phyloP scores from a whole-genome alignment of 176 grass and related monocot genomes.

The Aegilops sharonensis region DNA sequence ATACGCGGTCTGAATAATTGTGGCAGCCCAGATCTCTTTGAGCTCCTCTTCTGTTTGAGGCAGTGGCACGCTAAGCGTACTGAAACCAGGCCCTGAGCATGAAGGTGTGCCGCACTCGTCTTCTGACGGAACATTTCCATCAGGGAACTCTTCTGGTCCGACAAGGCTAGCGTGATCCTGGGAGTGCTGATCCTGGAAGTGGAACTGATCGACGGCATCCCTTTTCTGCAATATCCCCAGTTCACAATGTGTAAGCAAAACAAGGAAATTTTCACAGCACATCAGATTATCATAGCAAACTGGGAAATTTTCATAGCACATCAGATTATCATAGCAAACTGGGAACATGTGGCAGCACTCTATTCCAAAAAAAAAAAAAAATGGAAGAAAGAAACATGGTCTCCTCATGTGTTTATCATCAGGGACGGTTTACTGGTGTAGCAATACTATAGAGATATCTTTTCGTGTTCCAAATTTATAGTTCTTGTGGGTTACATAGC shows the following conservation, averaged over 20 bases:
- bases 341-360: background rate
- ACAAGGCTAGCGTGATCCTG: slow-evolving; percentile 21
- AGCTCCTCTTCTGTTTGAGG: slow-evolving; percentile 52
- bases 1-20: slow-evolving; percentile 82
- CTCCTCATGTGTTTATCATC: background rate
- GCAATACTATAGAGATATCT: background rate
- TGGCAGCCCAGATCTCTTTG: slow-evolving; percentile 68
- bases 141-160: slow-evolving; percentile 33
- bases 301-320: no score
- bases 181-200: slow-evolving; percentile 36
- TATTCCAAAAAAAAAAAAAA: background rate
- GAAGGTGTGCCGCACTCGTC: slow-evolving; percentile 26
- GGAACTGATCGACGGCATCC: slow-evolving; percentile 5
- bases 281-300: no score
- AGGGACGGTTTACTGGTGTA: background rate
- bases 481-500: background rate
- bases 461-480: background rate
- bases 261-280: background rate
- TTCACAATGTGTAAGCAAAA: slow-evolving; percentile 2
- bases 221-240: slow-evolving; percentile 44
- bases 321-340: no score
- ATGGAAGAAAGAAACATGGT: background rate
- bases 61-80: slow-evolving; percentile 24
- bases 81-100: slow-evolving; percentile 36
- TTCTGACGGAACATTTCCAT: slow-evolving; percentile 36